Percentiles rank a stretch among this genome's conserved stretches.
These are phyloP conservation scores for Saccharum officinarum DNA, from an alignment of 176 grass and related monocot genomes.

Conservation along the genomic window DNA sequence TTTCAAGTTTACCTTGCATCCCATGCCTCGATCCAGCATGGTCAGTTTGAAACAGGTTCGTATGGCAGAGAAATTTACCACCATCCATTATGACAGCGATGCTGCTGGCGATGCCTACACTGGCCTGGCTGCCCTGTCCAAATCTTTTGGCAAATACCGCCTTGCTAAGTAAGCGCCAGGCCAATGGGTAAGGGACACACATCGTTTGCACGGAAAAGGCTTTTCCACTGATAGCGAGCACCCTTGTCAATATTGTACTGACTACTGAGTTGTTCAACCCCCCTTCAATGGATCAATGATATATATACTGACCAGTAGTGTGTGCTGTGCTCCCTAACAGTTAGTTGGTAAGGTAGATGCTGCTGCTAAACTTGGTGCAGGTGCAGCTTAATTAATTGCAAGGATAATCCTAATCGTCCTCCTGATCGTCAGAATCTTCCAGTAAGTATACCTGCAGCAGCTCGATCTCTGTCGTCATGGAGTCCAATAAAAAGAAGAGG, in stretches of 20 bases:
- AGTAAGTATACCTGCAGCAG: constrained; percentile 22
- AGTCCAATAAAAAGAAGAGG: neutral
- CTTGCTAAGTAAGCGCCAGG: constrained; percentile 22
- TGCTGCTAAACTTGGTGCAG: constrained; percentile 24
- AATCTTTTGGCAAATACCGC: constrained; percentile 26
- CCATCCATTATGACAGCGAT: constrained; percentile 27
- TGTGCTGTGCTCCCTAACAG: constrained; percentile 13
- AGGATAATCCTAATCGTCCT: constrained; percentile 12
- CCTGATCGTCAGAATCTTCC: constrained; percentile 37
- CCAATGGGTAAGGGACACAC: constrained; percentile 36
- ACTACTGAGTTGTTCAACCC: constrained; percentile 26
- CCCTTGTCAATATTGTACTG: neutral
- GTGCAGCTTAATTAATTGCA: neutral
- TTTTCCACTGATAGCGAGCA: neutral
- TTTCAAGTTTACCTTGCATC: constrained; percentile 18
- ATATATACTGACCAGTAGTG: constrained; percentile 19
- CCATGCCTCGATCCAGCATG: neutral
- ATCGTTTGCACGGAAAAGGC: neutral
- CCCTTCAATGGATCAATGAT: neutral
- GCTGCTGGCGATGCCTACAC: constrained; percentile 10
- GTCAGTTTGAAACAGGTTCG: neutral
- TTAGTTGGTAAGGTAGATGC: constrained; percentile 34
- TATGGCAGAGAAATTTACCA: constrained; percentile 7
- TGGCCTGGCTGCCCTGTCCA: neutral
- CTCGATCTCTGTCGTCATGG: constrained; percentile 20